phyloP scores from a whole-genome alignment of 305 asterid species.

The Solanum hybrid region DNA sequence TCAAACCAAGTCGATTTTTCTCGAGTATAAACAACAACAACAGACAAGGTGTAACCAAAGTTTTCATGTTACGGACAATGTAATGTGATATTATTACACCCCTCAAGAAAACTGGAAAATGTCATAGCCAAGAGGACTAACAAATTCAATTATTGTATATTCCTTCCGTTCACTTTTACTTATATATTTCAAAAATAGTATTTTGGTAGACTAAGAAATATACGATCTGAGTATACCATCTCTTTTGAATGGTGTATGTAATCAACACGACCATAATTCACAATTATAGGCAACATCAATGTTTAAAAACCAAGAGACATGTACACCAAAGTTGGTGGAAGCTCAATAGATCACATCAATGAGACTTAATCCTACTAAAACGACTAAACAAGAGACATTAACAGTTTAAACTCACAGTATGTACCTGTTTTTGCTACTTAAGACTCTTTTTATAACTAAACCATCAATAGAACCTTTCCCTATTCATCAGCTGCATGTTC shows the following conservation, averaged over 20 bases:
- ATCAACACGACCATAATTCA: background rate
- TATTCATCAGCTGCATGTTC: background rate
- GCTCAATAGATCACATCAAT: background rate
- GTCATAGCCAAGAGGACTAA: background rate
- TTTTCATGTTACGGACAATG: background rate
- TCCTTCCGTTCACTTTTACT: background rate
- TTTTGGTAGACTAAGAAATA: background rate
- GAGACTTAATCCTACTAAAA: background rate
- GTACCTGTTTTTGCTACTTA: background rate
- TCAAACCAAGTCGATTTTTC: background rate
- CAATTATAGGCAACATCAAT: background rate
- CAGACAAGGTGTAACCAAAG: background rate
- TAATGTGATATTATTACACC: background rate
- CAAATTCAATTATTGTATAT: background rate
- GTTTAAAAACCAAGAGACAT: background rate
- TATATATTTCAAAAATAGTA: background rate
- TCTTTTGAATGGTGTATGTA: background rate
- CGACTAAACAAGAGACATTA: background rate
- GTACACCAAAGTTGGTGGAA: background rate
- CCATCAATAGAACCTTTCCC: background rate
- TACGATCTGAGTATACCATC: background rate
- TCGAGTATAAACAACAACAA: background rate
- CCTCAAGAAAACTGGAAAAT: background rate
- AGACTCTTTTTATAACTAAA: background rate
- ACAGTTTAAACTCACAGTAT: background rate